Percentiles rank a stretch among this genome's conserved stretches.
Evolutionary conservation across 2,329 filamentous ascomycete genomes (phyloP).

Genomic region (Samsoniella hepiali): DNA sequence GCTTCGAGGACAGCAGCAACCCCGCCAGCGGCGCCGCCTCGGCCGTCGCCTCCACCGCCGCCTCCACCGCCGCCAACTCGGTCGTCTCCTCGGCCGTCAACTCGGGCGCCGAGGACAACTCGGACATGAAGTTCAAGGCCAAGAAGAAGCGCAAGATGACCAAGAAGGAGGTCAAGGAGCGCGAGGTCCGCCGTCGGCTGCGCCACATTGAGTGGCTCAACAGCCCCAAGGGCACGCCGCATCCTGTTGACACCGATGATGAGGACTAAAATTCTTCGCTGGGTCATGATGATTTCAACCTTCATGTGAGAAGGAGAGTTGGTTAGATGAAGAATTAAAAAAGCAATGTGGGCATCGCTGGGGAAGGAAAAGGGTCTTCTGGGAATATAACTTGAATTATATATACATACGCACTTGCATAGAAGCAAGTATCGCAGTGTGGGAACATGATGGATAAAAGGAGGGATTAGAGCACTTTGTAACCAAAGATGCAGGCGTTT

Average conservation of each 20-base stretch:
- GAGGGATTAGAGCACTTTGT: slow-evolving; percentile 1
- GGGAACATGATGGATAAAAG: background rate
- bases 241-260: slow-evolving; percentile 74
- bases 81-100: slow-evolving; percentile 62
- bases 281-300: too few relatives aligned
- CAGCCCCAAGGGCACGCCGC: slow-evolving; percentile 78
- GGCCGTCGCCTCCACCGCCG: slow-evolving; percentile 57
- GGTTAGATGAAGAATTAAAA: too few relatives aligned
- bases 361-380: background rate
- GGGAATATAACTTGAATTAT: background rate
- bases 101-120: slow-evolving; percentile 78
- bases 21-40: slow-evolving; percentile 60
- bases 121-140: slow-evolving; percentile 79
- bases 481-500: slow-evolving; percentile 13
- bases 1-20: slow-evolving; percentile 72
- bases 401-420: background rate
- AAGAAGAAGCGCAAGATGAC: slow-evolving; percentile 99
- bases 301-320: too few relatives aligned
- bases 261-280: slow-evolving; percentile 46
- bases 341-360: background rate
- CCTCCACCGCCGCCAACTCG: slow-evolving; percentile 46
- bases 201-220: slow-evolving; percentile 85
- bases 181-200: slow-evolving; percentile 79
- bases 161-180: slow-evolving; percentile 91
- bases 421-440: background rate